Base-by-base conservation (phyloP, 169 alveolate species). In the Plasmodium billcollinsi region DNA sequence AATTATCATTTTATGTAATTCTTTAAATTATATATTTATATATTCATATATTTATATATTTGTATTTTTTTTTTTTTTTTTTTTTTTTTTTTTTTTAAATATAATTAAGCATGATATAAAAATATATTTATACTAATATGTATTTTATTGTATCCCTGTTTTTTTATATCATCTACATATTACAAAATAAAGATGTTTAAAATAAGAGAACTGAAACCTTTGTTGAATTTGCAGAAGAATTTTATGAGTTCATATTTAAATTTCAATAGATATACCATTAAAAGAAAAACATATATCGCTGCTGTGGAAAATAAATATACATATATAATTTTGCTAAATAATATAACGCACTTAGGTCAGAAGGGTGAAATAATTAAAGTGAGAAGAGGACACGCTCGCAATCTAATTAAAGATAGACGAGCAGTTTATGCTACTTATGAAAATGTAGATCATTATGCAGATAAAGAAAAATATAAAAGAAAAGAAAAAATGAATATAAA, bases 371-470 rank as follows among this genome's bases (percentile, higher is more conserved):
- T 78, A 6, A 70, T 78, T 29, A 78, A 78, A 56, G 39, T 78
- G 18, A 78, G 39, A 70, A 65, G 89, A 78, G 89, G 89, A 43
- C 43, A 21, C 43, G 89, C 89, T 20, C 47, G 89, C 43, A 78
- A 78, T 47, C 54, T 78, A 50, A 78, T 78, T 52, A 78, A 78
- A 66, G 78, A 78, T 8, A 78, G 89, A 52, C 50, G 54, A 47
- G 89, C 89, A 33, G 89, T 78, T 1, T 78, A 78, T 70, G 89
- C 89, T 65, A 78, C 89, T 18, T 78, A 78, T 66, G 89, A 78
- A 67, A 78, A 78, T 78, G 50, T 78, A 2, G 89, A 78, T 59
- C 15, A 15, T 26, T 78, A 78, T 66, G 89, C 89, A 49, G 89
- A 78, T 66, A 78, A 66, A 24, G 89, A 66, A 50, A 78, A 78